Evolutionary conservation across 177 flowering plant species (phyloP).

Genomic region (Telopea speciosissima): DNA sequence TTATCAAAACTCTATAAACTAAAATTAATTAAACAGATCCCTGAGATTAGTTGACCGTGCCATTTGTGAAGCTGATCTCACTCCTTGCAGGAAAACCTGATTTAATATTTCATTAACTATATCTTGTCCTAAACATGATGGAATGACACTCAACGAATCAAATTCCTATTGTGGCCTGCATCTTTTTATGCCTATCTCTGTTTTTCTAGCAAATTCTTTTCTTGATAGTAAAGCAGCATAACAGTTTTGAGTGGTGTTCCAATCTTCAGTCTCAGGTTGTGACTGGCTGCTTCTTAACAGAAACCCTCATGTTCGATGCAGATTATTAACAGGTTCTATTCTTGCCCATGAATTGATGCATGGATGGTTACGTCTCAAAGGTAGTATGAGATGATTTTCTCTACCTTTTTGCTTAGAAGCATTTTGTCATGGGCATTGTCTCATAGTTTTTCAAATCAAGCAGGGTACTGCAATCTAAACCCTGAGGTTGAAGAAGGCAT

Average conservation of each 20-base stretch:
- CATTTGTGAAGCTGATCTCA: neutral
- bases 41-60: neutral
- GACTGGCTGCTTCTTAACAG: neutral
- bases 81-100: neutral
- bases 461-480: conserved; percentile 75
- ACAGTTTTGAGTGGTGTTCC: neutral
- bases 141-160: neutral
- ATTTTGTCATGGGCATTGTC: neutral
- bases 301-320: conserved; percentile 26
- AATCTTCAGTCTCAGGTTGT: neutral
- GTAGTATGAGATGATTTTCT: conserved; percentile 22
- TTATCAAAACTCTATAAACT: neutral
- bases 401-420: neutral
- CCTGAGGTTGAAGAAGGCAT: conserved; percentile 96
- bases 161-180: neutral
- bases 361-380: conserved; percentile 91
- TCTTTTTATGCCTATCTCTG: neutral
- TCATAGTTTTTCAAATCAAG: neutral
- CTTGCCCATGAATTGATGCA: conserved; percentile 98
- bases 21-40: no score
- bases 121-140: neutral
- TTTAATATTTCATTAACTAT: neutral
- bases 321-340: conserved; percentile 89
- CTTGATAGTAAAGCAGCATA: neutral
- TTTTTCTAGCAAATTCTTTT: neutral